These are phyloP conservation scores for Mytilinidion resinicola DNA, from an alignment of 495 filamentous ascomycete species.

Conservation along the genomic window DNA sequence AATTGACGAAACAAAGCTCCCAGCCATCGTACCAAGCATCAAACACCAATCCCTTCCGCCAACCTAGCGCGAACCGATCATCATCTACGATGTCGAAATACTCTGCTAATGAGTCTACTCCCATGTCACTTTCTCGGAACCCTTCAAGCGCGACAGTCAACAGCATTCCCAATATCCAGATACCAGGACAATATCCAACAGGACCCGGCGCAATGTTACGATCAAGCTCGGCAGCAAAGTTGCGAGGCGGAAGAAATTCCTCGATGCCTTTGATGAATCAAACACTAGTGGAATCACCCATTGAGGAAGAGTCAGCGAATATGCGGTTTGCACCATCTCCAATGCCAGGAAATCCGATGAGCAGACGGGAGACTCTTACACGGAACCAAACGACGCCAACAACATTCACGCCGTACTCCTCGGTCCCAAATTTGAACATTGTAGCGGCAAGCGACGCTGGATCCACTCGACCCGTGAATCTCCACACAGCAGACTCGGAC, in stretches of 20 bases:
- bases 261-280: constrained; percentile 42
- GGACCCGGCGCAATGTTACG: constrained; percentile 10
- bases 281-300: constrained; percentile 39
- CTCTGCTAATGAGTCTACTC: constrained; percentile 3
- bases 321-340: constrained; percentile 32
- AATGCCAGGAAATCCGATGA: constrained; percentile 48
- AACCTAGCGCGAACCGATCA: constrained; percentile 11
- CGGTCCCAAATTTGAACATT: constrained; percentile 29
- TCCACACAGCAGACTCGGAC: constrained; percentile 3
- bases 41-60: constrained; percentile 7
- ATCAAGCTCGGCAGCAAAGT: constrained; percentile 6
- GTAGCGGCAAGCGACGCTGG: constrained; percentile 6
- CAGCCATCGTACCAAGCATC: background rate
- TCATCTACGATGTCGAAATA: constrained; percentile 13
- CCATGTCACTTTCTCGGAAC: constrained; percentile 12
- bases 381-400: constrained; percentile 43
- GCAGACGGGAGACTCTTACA: constrained; percentile 54
- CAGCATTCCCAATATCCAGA: constrained; percentile 1
- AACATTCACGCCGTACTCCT: constrained; percentile 30
- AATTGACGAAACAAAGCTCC: background rate
- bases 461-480: background rate
- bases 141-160: constrained; percentile 12
- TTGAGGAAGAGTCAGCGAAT: constrained; percentile 37
- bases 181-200: background rate
- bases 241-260: constrained; percentile 34